These are phyloP conservation scores for Curvularia lunata DNA, from an alignment of 2,329 filamentous ascomycete species.

Conservation along the genomic window DNA sequence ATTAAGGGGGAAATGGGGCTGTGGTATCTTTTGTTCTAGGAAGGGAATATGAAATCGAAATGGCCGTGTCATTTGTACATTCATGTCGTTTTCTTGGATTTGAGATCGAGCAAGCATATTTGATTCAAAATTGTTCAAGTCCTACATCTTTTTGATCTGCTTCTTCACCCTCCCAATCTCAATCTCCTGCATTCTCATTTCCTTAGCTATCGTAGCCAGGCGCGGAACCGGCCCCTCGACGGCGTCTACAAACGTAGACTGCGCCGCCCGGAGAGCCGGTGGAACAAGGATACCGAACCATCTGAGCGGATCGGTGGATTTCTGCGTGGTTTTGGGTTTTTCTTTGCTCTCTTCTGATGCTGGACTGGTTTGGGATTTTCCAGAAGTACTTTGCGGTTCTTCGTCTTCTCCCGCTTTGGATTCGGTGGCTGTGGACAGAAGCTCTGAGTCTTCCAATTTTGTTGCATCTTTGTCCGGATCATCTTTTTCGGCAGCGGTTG, in stretches of 20 bases:
- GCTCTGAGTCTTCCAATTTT: neutral
- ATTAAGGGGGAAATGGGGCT: neutral
- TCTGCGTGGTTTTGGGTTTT: slow-evolving; percentile 8
- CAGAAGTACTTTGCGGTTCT: neutral
- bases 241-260: slow-evolving; percentile 62
- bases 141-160: slow-evolving; percentile 48
- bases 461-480: neutral
- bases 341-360: slow-evolving; percentile 4
- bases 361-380: neutral
- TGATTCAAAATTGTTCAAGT: no score
- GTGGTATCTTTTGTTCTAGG: neutral
- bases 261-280: slow-evolving; percentile 61
- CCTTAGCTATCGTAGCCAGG: slow-evolving; percentile 63
- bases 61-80: no score
- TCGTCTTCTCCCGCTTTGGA: neutral
- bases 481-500: neutral
- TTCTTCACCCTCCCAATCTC: slow-evolving; percentile 67
- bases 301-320: slow-evolving; percentile 59
- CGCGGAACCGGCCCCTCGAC: slow-evolving; percentile 65
- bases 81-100: no score
- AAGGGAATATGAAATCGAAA: neutral
- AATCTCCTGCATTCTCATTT: slow-evolving; percentile 71
- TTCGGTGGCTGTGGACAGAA: neutral
- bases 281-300: slow-evolving; percentile 64
- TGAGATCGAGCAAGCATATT: no score